These are phyloP conservation scores for Kwoniella pini DNA, from an alignment of 768 basidiomycete species.

Conservation along the genomic window DNA sequence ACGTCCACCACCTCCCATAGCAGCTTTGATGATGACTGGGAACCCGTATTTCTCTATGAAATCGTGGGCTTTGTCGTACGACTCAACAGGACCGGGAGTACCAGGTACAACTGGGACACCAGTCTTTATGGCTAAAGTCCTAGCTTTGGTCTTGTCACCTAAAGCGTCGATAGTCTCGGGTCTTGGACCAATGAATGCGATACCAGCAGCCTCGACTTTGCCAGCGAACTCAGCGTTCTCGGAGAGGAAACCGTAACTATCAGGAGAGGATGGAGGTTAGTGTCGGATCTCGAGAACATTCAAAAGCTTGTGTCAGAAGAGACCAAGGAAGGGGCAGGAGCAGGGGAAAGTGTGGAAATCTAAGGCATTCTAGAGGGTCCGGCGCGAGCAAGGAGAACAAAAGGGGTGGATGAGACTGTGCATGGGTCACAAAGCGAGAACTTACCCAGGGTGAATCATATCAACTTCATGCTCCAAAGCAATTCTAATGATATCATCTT, in stretches of 20 bases:
- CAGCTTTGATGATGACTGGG: constrained; percentile 99
- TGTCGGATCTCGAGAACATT: too few relatives aligned
- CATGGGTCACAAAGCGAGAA: too few relatives aligned
- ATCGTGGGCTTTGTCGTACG: constrained; percentile 73
- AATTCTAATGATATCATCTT: constrained; percentile 93
- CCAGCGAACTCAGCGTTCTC: constrained; percentile 97
- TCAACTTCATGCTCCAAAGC: constrained; percentile 98
- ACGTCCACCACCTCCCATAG: constrained; percentile 97
- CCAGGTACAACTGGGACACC: constrained; percentile 97
- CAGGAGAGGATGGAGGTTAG: too few relatives aligned
- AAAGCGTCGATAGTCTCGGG: constrained; percentile 96
- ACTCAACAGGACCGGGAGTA: constrained; percentile 87
- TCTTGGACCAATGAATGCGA: constrained; percentile 93
- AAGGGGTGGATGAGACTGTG: too few relatives aligned
- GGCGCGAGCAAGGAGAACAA: not conserved
- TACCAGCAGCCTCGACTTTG: constrained; percentile 95
- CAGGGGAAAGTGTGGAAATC: not conserved
- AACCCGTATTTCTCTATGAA: constrained; percentile 97
- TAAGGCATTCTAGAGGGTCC: not conserved
- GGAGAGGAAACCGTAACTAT: constrained; percentile 92
- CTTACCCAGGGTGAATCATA: constrained; percentile 98
- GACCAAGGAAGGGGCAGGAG: not conserved
- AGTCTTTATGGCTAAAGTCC: constrained; percentile 74
- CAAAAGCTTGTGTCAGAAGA: too few relatives aligned
- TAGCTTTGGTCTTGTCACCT: constrained; percentile 98